Evolutionary conservation across 352 stramenopile genomes (phyloP).

Genomic region (Phytophthora sojae): DNA sequence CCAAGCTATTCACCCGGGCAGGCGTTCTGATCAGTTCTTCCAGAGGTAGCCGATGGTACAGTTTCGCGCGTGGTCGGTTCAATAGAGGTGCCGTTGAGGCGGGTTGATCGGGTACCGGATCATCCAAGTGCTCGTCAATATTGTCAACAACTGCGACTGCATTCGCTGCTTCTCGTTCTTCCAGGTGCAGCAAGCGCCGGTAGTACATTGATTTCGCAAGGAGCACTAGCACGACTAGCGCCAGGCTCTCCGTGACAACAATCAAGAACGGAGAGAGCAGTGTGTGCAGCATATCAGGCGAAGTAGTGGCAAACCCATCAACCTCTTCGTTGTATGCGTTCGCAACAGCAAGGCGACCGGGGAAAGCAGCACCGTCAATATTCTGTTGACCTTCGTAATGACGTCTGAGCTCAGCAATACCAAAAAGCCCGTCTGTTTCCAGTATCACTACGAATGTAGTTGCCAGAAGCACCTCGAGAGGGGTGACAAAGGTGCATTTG

Average conservation of each 20-base stretch:
- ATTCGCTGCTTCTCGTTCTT: slow-evolving; percentile 13
- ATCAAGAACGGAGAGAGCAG: slow-evolving; percentile 45
- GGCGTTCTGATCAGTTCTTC: slow-evolving; percentile 59
- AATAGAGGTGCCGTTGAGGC: slow-evolving; percentile 23
- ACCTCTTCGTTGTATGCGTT: slow-evolving; percentile 67
- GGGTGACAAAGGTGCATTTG: slow-evolving; percentile 49
- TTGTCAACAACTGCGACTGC: slow-evolving; percentile 27
- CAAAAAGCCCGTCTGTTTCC: slow-evolving; percentile 37
- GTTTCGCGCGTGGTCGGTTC: slow-evolving; percentile 7
- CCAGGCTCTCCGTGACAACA: slow-evolving; percentile 44
- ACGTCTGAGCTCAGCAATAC: slow-evolving; percentile 41
- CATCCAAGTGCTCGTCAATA: slow-evolving; percentile 18
- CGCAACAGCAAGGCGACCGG: slow-evolving; percentile 33
- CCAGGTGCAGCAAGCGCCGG: not conserved
- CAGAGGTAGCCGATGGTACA: slow-evolving; percentile 56
- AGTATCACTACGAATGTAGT: slow-evolving; percentile 33
- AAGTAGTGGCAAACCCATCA: slow-evolving; percentile 48
- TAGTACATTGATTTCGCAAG: slow-evolving; percentile 29
- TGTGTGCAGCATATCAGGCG: slow-evolving; percentile 25
- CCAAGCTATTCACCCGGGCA: slow-evolving; percentile 57
- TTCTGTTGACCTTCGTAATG: slow-evolving; percentile 47
- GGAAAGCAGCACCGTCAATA: slow-evolving; percentile 46
- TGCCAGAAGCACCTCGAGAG: slow-evolving; percentile 46
- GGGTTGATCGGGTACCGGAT: slow-evolving; percentile 10
- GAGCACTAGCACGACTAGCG: slow-evolving; percentile 29